phyloP scores from a whole-genome alignment of 1,284 basidiomycete genomes.

The Fistulina hepatica region DNA sequence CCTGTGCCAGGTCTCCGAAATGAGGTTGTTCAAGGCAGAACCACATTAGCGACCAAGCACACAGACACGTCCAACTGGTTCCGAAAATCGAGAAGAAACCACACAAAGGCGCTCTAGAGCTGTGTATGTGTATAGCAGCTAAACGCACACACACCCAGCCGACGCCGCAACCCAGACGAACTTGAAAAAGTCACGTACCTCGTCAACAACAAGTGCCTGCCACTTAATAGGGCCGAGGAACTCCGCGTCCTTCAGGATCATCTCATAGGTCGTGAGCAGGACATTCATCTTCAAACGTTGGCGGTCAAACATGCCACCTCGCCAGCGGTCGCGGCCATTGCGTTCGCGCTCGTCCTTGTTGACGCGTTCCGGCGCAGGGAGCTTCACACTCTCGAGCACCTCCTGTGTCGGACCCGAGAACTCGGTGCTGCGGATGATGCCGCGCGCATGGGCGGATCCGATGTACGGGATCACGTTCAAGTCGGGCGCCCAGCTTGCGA shows the following conservation, averaged over 20 bases:
- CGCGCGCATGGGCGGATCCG: conserved; percentile 80
- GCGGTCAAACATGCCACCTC: not conserved
- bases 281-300: conserved; percentile 83
- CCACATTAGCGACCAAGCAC: too few relatives aligned
- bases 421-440: conserved; percentile 88
- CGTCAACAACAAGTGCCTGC: conserved; percentile 94
- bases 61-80: too few relatives aligned
- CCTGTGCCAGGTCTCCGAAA: too few relatives aligned
- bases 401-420: conserved; percentile 50
- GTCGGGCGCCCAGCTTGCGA: conserved; percentile 92
- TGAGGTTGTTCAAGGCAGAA: too few relatives aligned
- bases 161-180: conserved; percentile 1
- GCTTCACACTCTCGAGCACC: too few relatives aligned
- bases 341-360: not conserved
- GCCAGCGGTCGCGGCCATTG: conserved; percentile 57
- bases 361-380: not conserved
- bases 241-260: conserved; percentile 84
- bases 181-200: conserved; percentile 39
- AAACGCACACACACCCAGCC: too few relatives aligned
- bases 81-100: too few relatives aligned
- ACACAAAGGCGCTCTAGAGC: too few relatives aligned
- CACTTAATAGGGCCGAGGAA: conserved; percentile 93
- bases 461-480: conserved; percentile 97
- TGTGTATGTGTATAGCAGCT: too few relatives aligned
- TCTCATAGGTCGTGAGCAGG: conserved; percentile 94